Evolutionary conservation across 805 yeast species (phyloP).

Genomic region (Starmerella sp.): DNA sequence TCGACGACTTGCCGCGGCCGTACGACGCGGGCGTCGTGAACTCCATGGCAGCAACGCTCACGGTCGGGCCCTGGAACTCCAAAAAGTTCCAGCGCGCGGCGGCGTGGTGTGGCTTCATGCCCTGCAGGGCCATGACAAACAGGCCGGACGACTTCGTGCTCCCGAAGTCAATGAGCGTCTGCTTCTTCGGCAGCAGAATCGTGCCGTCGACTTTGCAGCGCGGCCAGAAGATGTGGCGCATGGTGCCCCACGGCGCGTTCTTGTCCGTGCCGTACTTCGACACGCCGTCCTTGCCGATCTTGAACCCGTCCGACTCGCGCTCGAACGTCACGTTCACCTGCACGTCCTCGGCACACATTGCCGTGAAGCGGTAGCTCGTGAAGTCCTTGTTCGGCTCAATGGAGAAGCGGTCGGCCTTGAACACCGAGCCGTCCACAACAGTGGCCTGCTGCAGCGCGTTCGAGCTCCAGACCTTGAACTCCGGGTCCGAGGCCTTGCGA

Average conservation of each 20-base stretch:
- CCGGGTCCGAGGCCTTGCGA: slow-evolving; percentile 41
- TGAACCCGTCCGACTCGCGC: slow-evolving; percentile 58
- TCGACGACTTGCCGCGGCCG: slow-evolving; percentile 65
- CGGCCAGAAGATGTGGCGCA: slow-evolving; percentile 97
- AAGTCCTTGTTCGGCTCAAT: slow-evolving; percentile 50
- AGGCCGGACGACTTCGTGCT: slow-evolving; percentile 37
- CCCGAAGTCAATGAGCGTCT: slow-evolving; percentile 28
- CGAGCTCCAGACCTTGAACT: slow-evolving; percentile 72
- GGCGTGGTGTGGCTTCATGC: slow-evolving; percentile 99
- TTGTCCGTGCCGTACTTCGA: slow-evolving; percentile 78
- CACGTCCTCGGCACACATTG: slow-evolving; percentile 58
- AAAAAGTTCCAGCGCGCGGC: slow-evolving; percentile 94
- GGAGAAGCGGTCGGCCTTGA: slow-evolving; percentile 62
- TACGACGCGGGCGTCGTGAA: slow-evolving; percentile 89
- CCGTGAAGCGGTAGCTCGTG: slow-evolving; percentile 40
- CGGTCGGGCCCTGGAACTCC: slow-evolving; percentile 68
- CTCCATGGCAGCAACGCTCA: slow-evolving; percentile 81
- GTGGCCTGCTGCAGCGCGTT: slow-evolving; percentile 73
- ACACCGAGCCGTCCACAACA: slow-evolving; percentile 50
- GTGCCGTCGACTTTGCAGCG: slow-evolving; percentile 63
- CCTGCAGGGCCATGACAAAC: slow-evolving; percentile 95
- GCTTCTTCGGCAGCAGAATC: slow-evolving; percentile 36
- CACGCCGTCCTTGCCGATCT: slow-evolving; percentile 79
- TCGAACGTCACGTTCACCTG: slow-evolving; percentile 56
- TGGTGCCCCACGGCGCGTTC: slow-evolving; percentile 87